A percentile compares a stretch with the other conserved stretches of the same genome.
These are phyloP conservation scores for Penicillium olsonii DNA, from an alignment of 2,329 filamentous ascomycete genomes.

Conservation along the genomic window DNA sequence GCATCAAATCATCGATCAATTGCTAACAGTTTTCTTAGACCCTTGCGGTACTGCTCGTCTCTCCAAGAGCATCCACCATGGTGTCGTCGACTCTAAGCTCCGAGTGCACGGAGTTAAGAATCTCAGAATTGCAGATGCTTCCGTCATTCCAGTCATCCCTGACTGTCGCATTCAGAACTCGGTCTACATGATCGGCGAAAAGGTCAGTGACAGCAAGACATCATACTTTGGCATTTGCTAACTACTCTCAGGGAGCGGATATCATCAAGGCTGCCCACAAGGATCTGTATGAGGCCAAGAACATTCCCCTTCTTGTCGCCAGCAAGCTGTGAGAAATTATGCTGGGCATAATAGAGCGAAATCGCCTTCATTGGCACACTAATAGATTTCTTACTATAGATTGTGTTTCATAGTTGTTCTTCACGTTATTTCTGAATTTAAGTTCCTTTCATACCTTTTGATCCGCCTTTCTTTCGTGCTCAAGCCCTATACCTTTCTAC, in stretches of 20 bases:
- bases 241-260: constrained; percentile 25
- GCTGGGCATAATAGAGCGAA: neutral
- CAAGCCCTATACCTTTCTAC: too few relatives aligned
- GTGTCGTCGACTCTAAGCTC: constrained; percentile 55
- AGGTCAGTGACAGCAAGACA: constrained; percentile 11
- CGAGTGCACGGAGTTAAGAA: constrained; percentile 57
- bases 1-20: neutral
- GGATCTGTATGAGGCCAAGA: constrained; percentile 26
- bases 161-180: constrained; percentile 61
- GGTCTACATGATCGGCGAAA: constrained; percentile 64
- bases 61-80: constrained; percentile 53
- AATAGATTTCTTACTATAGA: too few relatives aligned
- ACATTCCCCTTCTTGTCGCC: constrained; percentile 20
- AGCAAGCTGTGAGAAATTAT: constrained; percentile 19
- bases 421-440: too few relatives aligned
- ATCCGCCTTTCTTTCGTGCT: too few relatives aligned
- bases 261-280: constrained; percentile 30
- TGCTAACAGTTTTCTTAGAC: constrained; percentile 26
- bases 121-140: constrained; percentile 59
- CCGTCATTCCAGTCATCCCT: constrained; percentile 57
- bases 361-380: too few relatives aligned
- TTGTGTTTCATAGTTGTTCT: too few relatives aligned
- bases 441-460: too few relatives aligned
- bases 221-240: neutral
- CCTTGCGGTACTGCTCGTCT: constrained; percentile 60